A percentile compares a stretch with the other conserved stretches of the same genome.
These are phyloP conservation scores for Phlyctochytrium planicorne DNA, from an alignment of 192 early-diverging fungal species.

Conservation along the genomic window DNA sequence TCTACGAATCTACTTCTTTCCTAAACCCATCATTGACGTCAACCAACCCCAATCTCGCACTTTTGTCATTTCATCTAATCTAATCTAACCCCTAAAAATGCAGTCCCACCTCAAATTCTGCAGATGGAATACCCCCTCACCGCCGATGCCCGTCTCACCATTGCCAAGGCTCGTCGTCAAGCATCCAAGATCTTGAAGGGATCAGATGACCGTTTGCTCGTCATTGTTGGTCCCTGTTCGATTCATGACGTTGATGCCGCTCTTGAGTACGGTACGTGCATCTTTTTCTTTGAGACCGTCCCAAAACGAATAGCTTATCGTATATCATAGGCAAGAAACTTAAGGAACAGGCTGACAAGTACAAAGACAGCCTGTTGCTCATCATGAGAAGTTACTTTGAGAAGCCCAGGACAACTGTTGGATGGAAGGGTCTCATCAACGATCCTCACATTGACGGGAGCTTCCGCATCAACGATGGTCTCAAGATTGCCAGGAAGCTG, in stretches of 20 bases:
- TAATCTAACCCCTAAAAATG: not conserved
- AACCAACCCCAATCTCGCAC: too few relatives aligned
- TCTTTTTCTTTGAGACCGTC: slow-evolving; percentile 4
- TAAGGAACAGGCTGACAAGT: slow-evolving; percentile 59
- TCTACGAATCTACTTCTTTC: too few relatives aligned
- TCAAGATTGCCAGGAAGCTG: slow-evolving; percentile 79
- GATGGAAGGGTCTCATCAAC: slow-evolving; percentile 92
- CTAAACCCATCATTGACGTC: too few relatives aligned
- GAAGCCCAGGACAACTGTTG: slow-evolving; percentile 95
- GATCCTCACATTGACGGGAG: slow-evolving; percentile 60
- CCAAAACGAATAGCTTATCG: slow-evolving; percentile 7
- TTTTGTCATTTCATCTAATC: too few relatives aligned
- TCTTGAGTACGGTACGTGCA: slow-evolving; percentile 70
- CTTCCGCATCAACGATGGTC: slow-evolving; percentile 96
- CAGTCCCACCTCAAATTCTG: slow-evolving; percentile 76
- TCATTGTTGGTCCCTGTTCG: slow-evolving; percentile 93
- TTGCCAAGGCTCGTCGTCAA: slow-evolving; percentile 31
- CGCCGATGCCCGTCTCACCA: slow-evolving; percentile 25
- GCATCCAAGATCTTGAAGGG: slow-evolving; percentile 74
- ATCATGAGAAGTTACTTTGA: slow-evolving; percentile 99
- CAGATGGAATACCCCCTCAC: slow-evolving; percentile 73
- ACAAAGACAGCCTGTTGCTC: slow-evolving; percentile 76
- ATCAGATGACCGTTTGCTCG: slow-evolving; percentile 82
- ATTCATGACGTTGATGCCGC: slow-evolving; percentile 92
- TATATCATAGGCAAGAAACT: slow-evolving; percentile 25